A percentile compares a stretch with the other conserved stretches of the same genome.
Evolutionary conservation across 805 yeast species (phyloP).

Genomic region (Nakazawaea peltata): DNA sequence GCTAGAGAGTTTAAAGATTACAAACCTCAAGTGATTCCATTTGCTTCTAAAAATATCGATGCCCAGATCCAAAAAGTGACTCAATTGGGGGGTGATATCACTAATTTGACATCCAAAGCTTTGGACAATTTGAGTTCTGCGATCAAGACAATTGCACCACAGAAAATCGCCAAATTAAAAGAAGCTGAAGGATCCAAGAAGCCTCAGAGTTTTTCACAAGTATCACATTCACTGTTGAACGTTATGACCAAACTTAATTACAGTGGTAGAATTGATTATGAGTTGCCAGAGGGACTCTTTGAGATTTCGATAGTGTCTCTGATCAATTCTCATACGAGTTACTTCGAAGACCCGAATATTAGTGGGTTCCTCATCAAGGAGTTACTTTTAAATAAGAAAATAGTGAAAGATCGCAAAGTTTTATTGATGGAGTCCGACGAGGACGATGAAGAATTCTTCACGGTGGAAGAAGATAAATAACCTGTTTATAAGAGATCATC

Average conservation of each 20-base stretch:
- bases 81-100: constrained; percentile 34
- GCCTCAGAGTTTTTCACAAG: constrained; percentile 17
- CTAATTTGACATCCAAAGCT: constrained; percentile 20
- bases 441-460: constrained; percentile 4
- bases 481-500: constrained; percentile 49
- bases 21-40: constrained; percentile 53
- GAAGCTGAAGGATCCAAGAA: constrained; percentile 12
- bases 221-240: constrained; percentile 19
- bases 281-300: constrained; percentile 67
- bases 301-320: constrained; percentile 78
- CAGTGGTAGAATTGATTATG: constrained; percentile 76
- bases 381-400: constrained; percentile 19
- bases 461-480: constrained; percentile 4
- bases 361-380: constrained; percentile 72
- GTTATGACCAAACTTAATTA: constrained; percentile 45
- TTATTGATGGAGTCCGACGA: constrained; percentile 4
- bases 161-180: constrained; percentile 6
- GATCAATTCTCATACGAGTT: constrained; percentile 80
- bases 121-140: constrained; percentile 12
- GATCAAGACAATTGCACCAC: constrained; percentile 1
- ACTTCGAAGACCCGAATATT: constrained; percentile 80
- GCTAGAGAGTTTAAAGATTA: constrained; percentile 36
- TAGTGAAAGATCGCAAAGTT: constrained; percentile 5
- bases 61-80: constrained; percentile 29
- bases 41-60: constrained; percentile 43